Conservation (phyloP, 139 green algal genomes). For the Chlamydomonas schloesseri region DNA sequence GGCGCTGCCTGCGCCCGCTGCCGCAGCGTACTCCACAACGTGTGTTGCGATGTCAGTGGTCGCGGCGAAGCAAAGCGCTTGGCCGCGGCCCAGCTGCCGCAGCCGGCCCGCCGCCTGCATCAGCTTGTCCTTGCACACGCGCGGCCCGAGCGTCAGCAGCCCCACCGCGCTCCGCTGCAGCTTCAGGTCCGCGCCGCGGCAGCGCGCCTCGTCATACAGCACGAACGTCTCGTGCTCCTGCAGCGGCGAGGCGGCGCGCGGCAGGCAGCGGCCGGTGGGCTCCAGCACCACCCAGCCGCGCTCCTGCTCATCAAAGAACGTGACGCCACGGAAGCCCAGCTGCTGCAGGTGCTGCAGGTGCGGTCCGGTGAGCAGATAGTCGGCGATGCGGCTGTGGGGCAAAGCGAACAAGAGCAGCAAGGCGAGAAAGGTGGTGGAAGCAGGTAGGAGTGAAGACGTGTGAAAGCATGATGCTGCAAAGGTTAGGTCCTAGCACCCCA, state of each 20-base stretch:
- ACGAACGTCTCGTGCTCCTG: slow-evolving; percentile 49
- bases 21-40: background rate
- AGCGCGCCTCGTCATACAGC: slow-evolving; percentile 67
- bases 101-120: slow-evolving; percentile 69
- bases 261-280: slow-evolving; percentile 18
- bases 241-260: slow-evolving; percentile 37
- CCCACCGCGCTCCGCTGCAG: slow-evolving; percentile 58
- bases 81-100: slow-evolving; percentile 56
- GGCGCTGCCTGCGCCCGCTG: background rate
- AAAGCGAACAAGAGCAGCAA: background rate
- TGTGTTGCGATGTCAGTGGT: slow-evolving; percentile 9
- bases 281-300: slow-evolving; percentile 45
- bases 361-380: slow-evolving; percentile 16
- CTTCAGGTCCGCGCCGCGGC: slow-evolving; percentile 49
- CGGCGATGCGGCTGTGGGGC: slow-evolving; percentile 14
- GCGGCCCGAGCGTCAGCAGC: slow-evolving; percentile 68
- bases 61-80: slow-evolving; percentile 45
- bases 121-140: slow-evolving; percentile 68
- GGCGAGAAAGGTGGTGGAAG: too few relatives aligned
- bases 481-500: background rate
- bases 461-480: too few relatives aligned
- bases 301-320: slow-evolving; percentile 33
- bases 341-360: background rate
- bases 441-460: background rate
- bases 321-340: slow-evolving; percentile 52